A percentile compares a stretch with the other conserved stretches of the same genome.
phyloP scores from a whole-genome alignment of 805 yeast genomes.

The Lachancea meyersii region DNA sequence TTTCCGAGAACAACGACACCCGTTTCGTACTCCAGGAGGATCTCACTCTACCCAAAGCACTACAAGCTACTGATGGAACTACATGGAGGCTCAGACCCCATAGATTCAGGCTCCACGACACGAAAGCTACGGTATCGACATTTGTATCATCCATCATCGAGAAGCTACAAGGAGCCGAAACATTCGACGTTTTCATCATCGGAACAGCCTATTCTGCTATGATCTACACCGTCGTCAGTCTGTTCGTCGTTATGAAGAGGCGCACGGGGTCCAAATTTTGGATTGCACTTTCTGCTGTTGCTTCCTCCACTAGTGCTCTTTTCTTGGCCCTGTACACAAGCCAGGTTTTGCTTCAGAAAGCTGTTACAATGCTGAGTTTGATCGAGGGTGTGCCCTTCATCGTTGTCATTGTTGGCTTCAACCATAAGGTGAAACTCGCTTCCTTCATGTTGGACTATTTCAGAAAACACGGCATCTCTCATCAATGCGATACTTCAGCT shows the following conservation, averaged over 20 bases:
- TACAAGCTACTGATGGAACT: constrained; percentile 37
- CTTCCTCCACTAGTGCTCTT: constrained; percentile 78
- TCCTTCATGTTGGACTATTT: constrained; percentile 43
- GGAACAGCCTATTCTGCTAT: constrained; percentile 78
- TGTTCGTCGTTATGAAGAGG: constrained; percentile 68
- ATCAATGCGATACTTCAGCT: constrained; percentile 23
- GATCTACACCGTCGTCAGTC: constrained; percentile 72
- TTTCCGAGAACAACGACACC: constrained; percentile 20
- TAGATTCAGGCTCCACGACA: constrained; percentile 48
- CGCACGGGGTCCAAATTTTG: constrained; percentile 78
- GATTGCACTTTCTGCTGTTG: constrained; percentile 73
- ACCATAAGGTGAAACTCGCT: constrained; percentile 72
- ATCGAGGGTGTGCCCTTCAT: constrained; percentile 92
- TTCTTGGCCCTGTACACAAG: constrained; percentile 67
- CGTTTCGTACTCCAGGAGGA: constrained; percentile 23
- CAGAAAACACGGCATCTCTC: constrained; percentile 32
- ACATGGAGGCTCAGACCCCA: constrained; percentile 56
- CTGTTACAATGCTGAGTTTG: constrained; percentile 65
- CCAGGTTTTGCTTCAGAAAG: constrained; percentile 47
- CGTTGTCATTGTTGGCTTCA: constrained; percentile 88
- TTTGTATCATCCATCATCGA: constrained; percentile 37
- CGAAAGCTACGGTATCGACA: constrained; percentile 45
- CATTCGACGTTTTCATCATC: constrained; percentile 75
- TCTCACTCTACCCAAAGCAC: constrained; percentile 17
- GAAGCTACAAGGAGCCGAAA: constrained; percentile 65